Evolutionary conservation across 495 filamentous ascomycete species (phyloP).

Genomic region (Podospora tetraspora): DNA sequence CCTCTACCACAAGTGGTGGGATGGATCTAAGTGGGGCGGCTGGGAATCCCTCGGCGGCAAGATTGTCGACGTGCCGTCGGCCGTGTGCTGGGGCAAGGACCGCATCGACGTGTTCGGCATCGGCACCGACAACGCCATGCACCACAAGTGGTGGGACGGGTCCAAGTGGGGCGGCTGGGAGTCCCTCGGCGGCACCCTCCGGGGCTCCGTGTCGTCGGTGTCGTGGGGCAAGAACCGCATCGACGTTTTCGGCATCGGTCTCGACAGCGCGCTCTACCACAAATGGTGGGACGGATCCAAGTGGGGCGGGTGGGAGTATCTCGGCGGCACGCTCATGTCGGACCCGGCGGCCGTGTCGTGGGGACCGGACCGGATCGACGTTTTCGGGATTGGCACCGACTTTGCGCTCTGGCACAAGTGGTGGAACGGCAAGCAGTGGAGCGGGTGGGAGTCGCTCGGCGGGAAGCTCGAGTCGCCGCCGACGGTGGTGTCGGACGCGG

Average conservation of each 20-base stretch:
- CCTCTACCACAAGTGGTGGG: slow-evolving; percentile 12
- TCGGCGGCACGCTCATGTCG: slow-evolving; percentile 22
- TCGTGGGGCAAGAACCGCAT: slow-evolving; percentile 12
- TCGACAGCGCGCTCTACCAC: slow-evolving; percentile 10
- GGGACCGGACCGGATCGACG: slow-evolving; percentile 27
- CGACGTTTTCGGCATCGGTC: slow-evolving; percentile 9
- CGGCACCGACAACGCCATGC: slow-evolving; percentile 10
- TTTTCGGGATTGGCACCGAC: slow-evolving; percentile 29
- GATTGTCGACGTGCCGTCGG: slow-evolving; percentile 15
- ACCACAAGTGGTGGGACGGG: slow-evolving; percentile 13
- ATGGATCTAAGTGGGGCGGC: slow-evolving; percentile 10
- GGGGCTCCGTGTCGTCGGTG: neutral
- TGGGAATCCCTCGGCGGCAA: slow-evolving; percentile 21
- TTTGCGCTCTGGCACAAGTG: slow-evolving; percentile 22
- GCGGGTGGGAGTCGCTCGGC: slow-evolving; percentile 23
- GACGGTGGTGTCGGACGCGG: slow-evolving; percentile 15
- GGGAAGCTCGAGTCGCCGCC: slow-evolving; percentile 19
- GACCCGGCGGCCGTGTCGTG: slow-evolving; percentile 19
- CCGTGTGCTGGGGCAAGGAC: slow-evolving; percentile 13
- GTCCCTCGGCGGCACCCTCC: slow-evolving; percentile 7
- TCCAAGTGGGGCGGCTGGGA: slow-evolving; percentile 22
- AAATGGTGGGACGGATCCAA: slow-evolving; percentile 12
- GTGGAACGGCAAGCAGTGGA: slow-evolving; percentile 11
- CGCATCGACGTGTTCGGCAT: slow-evolving; percentile 12
- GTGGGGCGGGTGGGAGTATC: slow-evolving; percentile 27